A percentile compares a stretch with the other conserved stretches of the same genome.
These are phyloP conservation scores for Globisporangium polare DNA, from an alignment of 352 stramenopile genomes.

Conservation along the genomic window DNA sequence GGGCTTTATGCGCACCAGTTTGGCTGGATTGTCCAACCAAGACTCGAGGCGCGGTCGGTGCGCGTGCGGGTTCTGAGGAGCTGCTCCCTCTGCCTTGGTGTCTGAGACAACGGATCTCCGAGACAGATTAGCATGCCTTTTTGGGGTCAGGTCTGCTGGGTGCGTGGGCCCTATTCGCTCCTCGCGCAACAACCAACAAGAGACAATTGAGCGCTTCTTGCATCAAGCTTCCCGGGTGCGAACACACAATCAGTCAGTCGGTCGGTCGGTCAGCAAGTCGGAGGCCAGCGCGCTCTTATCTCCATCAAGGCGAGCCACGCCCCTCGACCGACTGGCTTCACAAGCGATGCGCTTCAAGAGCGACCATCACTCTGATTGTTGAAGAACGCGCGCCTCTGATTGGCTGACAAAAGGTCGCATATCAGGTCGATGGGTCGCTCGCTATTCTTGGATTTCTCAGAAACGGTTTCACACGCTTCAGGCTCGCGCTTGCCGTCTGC, in stretches of 20 bases:
- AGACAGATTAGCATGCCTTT: neutral
- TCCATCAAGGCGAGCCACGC: no score
- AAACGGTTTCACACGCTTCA: neutral
- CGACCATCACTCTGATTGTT: neutral
- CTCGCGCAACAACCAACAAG: neutral
- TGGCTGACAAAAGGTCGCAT: slow-evolving; percentile 1
- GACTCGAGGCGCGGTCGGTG: neutral
- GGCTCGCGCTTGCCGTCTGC: neutral
- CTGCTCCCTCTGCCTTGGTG: neutral
- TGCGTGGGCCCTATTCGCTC: neutral
- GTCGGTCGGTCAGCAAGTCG: no score
- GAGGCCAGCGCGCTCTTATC: slow-evolving; percentile 1
- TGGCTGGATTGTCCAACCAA: neutral
- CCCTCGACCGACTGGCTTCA: neutral
- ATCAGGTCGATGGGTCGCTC: neutral
- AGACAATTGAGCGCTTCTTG: neutral
- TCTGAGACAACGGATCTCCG: slow-evolving; percentile 8
- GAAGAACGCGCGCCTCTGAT: neutral
- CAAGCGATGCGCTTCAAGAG: neutral
- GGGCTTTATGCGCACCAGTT: neutral
- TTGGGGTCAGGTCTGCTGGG: neutral
- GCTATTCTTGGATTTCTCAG: neutral
- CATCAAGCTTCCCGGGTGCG: neutral
- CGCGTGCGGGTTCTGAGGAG: slow-evolving; percentile 1
- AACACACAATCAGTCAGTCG: neutral